phyloP scores from a whole-genome alignment of 164 flowering plant genomes.

The Sedum album region DNA sequence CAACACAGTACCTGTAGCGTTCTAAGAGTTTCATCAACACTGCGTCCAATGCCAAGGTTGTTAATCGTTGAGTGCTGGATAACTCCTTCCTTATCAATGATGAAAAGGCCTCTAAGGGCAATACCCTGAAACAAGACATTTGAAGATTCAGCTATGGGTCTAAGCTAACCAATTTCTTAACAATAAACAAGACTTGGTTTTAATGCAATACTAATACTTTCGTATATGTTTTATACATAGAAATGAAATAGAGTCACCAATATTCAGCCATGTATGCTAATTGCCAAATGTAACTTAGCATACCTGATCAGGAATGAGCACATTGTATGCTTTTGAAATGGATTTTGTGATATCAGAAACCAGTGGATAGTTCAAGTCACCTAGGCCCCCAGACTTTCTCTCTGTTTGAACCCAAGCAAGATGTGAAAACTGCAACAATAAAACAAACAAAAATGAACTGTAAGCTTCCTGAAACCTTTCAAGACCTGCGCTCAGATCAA shows the following conservation, averaged over 20 bases:
- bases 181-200: too few species aligned
- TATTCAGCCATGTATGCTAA: neutral
- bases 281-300: neutral
- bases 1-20: conserved; percentile 79
- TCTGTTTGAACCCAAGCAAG: conserved; percentile 99
- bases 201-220: too few species aligned
- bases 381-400: conserved; percentile 95
- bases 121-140: conserved; percentile 48
- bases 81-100: conserved; percentile 96
- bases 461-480: neutral
- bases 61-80: conserved; percentile 98
- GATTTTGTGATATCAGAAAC: conserved; percentile 93
- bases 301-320: conserved; percentile 94
- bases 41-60: conserved; percentile 93
- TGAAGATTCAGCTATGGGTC: too few species aligned
- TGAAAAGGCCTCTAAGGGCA: conserved; percentile 92
- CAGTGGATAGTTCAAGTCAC: conserved; percentile 92
- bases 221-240: too few species aligned
- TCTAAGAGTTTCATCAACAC: conserved; percentile 94
- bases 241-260: too few species aligned
- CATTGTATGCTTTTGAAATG: conserved; percentile 70
- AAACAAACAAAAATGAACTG: neutral
- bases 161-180: too few species aligned
- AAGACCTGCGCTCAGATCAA: too few species aligned
- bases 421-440: conserved; percentile 69